Evolutionary conservation across 169 alveolate genomes (phyloP), one percentile per base, ranked within the genome.

Genomic region (Cryptosporidium andersoni): DNA sequence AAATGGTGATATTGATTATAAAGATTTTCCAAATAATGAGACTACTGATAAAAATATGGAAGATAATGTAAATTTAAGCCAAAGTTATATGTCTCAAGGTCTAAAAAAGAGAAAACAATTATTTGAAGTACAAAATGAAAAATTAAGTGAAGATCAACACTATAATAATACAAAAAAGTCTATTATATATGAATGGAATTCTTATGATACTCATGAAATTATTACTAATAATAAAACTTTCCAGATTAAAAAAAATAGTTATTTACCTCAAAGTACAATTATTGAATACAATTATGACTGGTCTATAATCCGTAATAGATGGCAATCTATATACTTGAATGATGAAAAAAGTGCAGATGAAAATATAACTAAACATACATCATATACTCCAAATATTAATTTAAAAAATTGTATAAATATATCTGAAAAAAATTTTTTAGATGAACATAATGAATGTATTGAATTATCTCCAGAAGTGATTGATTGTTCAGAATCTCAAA

Each of bases 91-190:
- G 25, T 25, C 25, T 25, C 25, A 25, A 25, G 25, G 25, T 25
- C 25, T 25, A 25, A 25, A 25, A 25, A 25, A 25, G 25, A 25
- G 25, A 25, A 25, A 0, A 25, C 25, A 25, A 25, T 25, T 25
- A 25, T 25, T 25, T 25, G 25, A 25, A 25, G 25, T 25, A 25
- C 25, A 81, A 81, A 34, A 56, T 74, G 62, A 82, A 82, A 65
- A 67, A 52, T 82, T 39, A 55, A 36, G 80, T 68, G 25, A 81
- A 82, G 36, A 66, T 64, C 48, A 82, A 60, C 55, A 66, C 39
- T 64, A 12, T 34, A 64, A 66, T 82, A 12, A 11, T 67, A 82
- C 67, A 64, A 82, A 45, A 58, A 82, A 58, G 63, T 47, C 11
- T 3, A 36, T 34, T 48, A 36, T 80, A n/a, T 66, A 82, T 66